A percentile compares a stretch with the other conserved stretches of the same genome.
These are phyloP conservation scores for Lactarius akahatsu DNA, from an alignment of 768 basidiomycete genomes.

Conservation along the genomic window DNA sequence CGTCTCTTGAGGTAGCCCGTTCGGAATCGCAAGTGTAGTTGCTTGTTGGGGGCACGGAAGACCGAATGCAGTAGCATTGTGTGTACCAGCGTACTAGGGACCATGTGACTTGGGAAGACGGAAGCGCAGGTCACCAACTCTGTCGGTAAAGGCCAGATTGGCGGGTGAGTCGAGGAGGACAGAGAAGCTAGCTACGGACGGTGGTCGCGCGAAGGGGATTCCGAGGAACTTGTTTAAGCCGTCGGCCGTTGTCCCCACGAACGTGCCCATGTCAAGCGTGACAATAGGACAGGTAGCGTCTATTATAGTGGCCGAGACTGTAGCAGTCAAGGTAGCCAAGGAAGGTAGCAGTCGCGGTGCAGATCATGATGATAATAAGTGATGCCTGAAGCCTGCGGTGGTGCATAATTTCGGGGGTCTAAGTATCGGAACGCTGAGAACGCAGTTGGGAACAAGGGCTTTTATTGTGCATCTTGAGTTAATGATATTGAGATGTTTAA, in stretches of 20 bases:
- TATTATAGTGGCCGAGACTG: background rate
- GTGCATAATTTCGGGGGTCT: no score
- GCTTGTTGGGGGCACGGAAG: background rate
- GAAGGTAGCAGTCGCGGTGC: background rate
- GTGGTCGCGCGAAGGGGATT: background rate
- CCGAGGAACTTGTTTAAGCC: background rate
- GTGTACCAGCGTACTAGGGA: background rate
- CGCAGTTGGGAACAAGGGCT: no score
- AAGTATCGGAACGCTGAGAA: no score
- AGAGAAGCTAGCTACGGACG: slow-evolving; percentile 29
- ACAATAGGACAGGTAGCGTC: background rate
- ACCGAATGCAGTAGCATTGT: background rate
- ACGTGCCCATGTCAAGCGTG: background rate
- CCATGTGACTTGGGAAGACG: background rate
- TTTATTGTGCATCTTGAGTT: no score
- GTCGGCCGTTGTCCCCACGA: background rate
- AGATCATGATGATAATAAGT: background rate
- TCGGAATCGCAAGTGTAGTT: background rate
- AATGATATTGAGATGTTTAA: no score
- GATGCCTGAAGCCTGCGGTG: background rate
- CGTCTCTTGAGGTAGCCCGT: background rate
- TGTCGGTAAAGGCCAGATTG: background rate
- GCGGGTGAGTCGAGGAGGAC: background rate
- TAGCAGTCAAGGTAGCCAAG: no score
- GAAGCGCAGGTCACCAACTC: background rate